Base-by-base conservation (phyloP, 495 filamentous ascomycete species). In the Xylaria grammica region DNA sequence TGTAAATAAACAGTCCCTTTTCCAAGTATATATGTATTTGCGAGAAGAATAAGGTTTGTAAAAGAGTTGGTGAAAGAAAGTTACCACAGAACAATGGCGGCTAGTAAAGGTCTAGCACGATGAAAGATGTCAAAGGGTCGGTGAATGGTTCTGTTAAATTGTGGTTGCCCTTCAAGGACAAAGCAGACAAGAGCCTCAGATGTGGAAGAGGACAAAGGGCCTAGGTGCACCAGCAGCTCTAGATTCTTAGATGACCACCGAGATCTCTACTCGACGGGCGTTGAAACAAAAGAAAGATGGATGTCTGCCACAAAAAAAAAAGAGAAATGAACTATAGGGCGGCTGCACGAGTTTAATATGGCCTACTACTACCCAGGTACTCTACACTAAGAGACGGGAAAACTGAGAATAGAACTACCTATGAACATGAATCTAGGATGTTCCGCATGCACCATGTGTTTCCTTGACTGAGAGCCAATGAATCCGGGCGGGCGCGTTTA, bases 131-230 rank as follows among this genome's bases (percentile, higher is more conserved):
- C 30, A 49, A 64, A 46, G 13, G 52, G 20, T 29, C 10, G 60
- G 56, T 20, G 62, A 56, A 44, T 44, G 63, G 20, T 45, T 50
- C 42, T 29, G 29, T 10, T 20, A 68, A 48, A 17, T 38, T 65
- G 62, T 32, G 22, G 58, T 58, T 22, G 65, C 63, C 67, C 69
- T 19, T 74, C 71, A 55, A 72, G 71, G 71, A 74, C 71, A 72
- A 62, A 24, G 30, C 8, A 45, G 36, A 19, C 48, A 20, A 62
- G 22, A 52, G 49, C 59, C 48, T 62, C 59, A 53, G 59, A 34
- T 17, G 46, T 53, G 34, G 17, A 30, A 32, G 40, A 20, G 49
- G 34, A 30, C 50, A 62, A 54, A 54, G 22, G 50, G 20, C 24
- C 2, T 3, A 50, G 20, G 51, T 63, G 60, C 50, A 29, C 60